Conservation (phyloP, 129 eudicot genomes). For the Arctium lappa region DNA sequence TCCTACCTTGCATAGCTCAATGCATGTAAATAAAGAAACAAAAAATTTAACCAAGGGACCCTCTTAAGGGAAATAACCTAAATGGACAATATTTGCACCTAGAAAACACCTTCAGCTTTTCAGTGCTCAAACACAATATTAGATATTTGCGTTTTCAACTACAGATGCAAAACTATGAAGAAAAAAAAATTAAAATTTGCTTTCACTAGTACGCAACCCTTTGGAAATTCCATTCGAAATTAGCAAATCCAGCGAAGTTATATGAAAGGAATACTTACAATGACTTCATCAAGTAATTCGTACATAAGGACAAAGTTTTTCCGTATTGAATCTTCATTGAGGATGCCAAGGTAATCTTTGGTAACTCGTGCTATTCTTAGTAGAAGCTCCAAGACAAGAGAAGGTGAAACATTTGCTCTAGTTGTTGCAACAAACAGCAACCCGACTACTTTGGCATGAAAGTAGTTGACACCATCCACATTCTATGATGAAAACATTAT, state of each 20-base stretch:
- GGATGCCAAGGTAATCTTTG: constrained; percentile 95
- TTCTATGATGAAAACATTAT: constrained; percentile 46
- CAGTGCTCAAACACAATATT: neutral
- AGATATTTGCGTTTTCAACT: neutral
- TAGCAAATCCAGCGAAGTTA: constrained; percentile 12
- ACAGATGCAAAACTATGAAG: neutral
- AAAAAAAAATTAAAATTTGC: neutral
- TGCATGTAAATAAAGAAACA: neutral
- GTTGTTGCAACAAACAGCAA: constrained; percentile 95
- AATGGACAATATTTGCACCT: neutral
- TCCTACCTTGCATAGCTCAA: neutral
- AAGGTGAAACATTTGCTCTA: constrained; percentile 81
- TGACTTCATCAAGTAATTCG: constrained; percentile 93
- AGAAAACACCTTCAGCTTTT: neutral
- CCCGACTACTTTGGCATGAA: constrained; percentile 95
- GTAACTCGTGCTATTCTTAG: constrained; percentile 95
- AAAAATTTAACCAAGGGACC: neutral
- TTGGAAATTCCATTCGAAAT: constrained; percentile 10
- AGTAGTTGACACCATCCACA: constrained; percentile 94
- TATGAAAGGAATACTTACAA: constrained; percentile 54
- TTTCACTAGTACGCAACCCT: neutral
- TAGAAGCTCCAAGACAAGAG: constrained; percentile 84
- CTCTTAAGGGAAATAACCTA: neutral
- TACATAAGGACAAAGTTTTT: constrained; percentile 91
- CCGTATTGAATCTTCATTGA: constrained; percentile 84